Base-by-base conservation (phyloP, 2,329 filamentous ascomycete genomes). In the Byssochlamys sp. region DNA sequence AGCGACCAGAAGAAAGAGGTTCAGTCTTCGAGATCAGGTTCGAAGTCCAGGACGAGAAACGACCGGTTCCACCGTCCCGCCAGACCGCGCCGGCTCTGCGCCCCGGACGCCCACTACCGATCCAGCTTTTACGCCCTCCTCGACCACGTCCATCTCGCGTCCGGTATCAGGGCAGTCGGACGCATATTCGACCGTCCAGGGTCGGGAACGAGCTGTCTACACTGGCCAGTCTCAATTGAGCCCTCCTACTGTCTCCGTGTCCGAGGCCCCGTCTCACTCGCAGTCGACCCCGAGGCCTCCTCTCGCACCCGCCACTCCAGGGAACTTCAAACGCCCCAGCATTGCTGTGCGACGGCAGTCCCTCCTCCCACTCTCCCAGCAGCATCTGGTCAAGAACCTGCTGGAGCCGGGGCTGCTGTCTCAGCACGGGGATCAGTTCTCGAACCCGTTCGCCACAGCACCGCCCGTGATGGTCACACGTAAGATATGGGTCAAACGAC, bases 401-500 rank as follows among this genome's bases (percentile, higher is more conserved):
- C 58, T 75, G 45, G 69, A 72, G 35, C 64, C 66, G 5, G 65
- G 58, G 10, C 61, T 56, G 55, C 62, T 61, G 14, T 61, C 63
- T 31, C 66, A 58, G 27, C 57, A 60, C 54, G 66, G 63, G 45
- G 66, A 66, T 25, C 61, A 61, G 14, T 62, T 58, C 56, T 60
- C 54, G 55, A 60, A 57, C 54, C 60, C 62, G 52, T 57, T 60
- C 19, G 59, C 61, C 49, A 57, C 63, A 53, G 57, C 62, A 56
- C 60, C 61, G 55, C 52, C 63, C 59, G 71, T 71, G 55, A 76
- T 74, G 73, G 65, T 72, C 58, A 66, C 67, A 55, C 73, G 90
- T 71, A 96, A 95, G 80, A 86, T 97, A 66, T 99, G 94, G 94
- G 92, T 97, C 70, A 94, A 88, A 78, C 83, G 92, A 67, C 88